Percentiles rank a stretch among this genome's conserved stretches.
phyloP scores from a whole-genome alignment of 768 basidiomycete species.

The Chalciporus pseudorubinellus region DNA sequence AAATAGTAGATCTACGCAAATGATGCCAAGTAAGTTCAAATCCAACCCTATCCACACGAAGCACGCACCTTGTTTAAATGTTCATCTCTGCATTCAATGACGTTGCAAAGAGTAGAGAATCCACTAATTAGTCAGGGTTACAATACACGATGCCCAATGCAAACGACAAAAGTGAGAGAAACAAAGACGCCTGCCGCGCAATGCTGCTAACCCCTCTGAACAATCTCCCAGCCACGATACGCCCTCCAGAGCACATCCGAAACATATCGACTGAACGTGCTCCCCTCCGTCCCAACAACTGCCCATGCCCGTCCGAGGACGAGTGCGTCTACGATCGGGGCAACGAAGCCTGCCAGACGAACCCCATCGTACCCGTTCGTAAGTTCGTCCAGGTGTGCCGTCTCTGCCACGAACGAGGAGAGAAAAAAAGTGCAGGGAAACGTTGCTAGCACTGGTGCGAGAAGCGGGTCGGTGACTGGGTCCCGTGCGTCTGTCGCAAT shows the following conservation, averaged over 20 bases:
- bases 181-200: too few relatives aligned
- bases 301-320: slow-evolving; percentile 56
- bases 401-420: slow-evolving; percentile 42
- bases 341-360: slow-evolving; percentile 43
- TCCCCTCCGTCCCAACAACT: slow-evolving; percentile 68
- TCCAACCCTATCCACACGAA: too few relatives aligned
- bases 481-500: slow-evolving; percentile 59
- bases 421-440: slow-evolving; percentile 69
- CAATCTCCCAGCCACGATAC: slow-evolving; percentile 51
- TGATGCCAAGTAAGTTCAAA: too few relatives aligned
- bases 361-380: slow-evolving; percentile 50
- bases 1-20: too few relatives aligned
- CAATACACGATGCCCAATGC: too few relatives aligned
- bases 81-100: too few relatives aligned
- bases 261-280: slow-evolving; percentile 74
- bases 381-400: slow-evolving; percentile 34
- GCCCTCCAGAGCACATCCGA: slow-evolving; percentile 64
- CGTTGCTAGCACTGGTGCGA: slow-evolving; percentile 45
- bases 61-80: too few relatives aligned
- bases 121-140: too few relatives aligned
- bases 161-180: too few relatives aligned
- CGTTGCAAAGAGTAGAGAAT: too few relatives aligned
- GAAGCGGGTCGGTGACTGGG: slow-evolving; percentile 40
- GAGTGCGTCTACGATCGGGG: slow-evolving; percentile 71
- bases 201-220: slow-evolving; percentile 41